Conservation (phyloP, 129 eudicot species). For the Mikania micrantha region DNA sequence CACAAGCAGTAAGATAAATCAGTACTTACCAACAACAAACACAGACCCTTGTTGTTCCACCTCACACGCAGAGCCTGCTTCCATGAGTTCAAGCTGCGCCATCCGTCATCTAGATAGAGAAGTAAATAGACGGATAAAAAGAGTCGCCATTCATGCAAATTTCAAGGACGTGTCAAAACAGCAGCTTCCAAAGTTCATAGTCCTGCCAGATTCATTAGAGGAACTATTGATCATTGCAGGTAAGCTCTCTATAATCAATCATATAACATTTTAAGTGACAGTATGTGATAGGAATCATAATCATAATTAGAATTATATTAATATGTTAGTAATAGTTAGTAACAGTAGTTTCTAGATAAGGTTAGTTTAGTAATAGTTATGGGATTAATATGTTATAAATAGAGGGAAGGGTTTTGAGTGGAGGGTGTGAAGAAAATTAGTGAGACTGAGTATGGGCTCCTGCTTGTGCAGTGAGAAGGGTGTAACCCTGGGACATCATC, state of each 20-base stretch:
- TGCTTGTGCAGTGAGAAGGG: too few species aligned
- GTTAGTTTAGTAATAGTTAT: too few species aligned
- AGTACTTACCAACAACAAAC: conserved; percentile 19
- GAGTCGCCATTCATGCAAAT: conserved; percentile 73
- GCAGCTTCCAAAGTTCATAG: conserved; percentile 55
- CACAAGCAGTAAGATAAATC: conserved; percentile 8
- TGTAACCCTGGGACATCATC: too few species aligned
- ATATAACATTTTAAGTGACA: neutral
- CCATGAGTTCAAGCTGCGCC: conserved; percentile 32
- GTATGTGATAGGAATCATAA: too few species aligned
- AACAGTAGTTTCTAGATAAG: too few species aligned
- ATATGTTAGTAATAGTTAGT: too few species aligned
- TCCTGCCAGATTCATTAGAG: conserved; percentile 77
- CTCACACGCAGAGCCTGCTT: conserved; percentile 12
- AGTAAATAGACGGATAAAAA: conserved; percentile 24
- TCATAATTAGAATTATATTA: too few species aligned
- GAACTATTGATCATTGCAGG: conserved; percentile 70
- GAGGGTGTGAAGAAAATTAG: too few species aligned
- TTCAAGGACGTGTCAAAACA: conserved; percentile 19
- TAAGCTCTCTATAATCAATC: conserved; percentile 21
- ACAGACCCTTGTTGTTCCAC: conserved; percentile 27
- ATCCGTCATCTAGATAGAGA: conserved; percentile 24
- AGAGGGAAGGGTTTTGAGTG: too few species aligned
- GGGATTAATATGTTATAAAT: too few species aligned
- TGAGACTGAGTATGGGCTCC: too few species aligned